Base-by-base conservation (phyloP, 148 eudicot species). In the Vaccinium corymbosum region DNA sequence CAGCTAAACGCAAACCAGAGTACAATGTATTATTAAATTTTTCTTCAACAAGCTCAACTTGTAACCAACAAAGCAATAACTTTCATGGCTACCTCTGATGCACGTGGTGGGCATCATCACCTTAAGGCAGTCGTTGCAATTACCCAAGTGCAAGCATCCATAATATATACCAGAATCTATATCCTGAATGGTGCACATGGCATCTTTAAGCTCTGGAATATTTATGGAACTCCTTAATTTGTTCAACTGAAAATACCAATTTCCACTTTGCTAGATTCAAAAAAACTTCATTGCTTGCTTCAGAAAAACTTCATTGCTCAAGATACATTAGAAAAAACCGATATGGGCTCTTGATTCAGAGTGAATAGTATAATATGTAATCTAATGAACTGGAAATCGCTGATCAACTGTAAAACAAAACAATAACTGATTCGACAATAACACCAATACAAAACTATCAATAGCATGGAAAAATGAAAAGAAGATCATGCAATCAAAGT, bases 1-100 rank as follows among this genome's bases (percentile, higher is more conserved):
- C 52, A 32, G 62, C 50, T 71, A 20, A 48, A 81, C 27, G 62
- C 20, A n/a, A 53, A 85, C 27, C 20, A 80, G 46, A 9, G 20
- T 32, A 73, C 38, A 72, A 20, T 25, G 22, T 42, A 29, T 10
- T 38, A 15, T 82, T 38, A 27, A 11, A 20, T 82, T 35, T 19
- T 35, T 19, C 17, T 17, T 16, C 20, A 52, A 32, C 5, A 73
- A 70, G 16, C 77, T 70, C 83, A 49, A 81, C 10, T 12, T 17
- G 10, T 29, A 71, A 48, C 81, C 62, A 78, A 78, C 20, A 78
- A 78, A 78, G 81, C 64, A n/a, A 78, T 13, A 25, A 78, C 46
- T 78, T 52, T 2, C 55, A 29, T 32, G 48, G 81, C 81, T 11
- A 25, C 81, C 49, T 79, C 38, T 14, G 19, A 2, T 32, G 49